Evolutionary conservation across 495 filamentous ascomycete genomes (phyloP).

Genomic region (Sphaerosporella brunnea): DNA sequence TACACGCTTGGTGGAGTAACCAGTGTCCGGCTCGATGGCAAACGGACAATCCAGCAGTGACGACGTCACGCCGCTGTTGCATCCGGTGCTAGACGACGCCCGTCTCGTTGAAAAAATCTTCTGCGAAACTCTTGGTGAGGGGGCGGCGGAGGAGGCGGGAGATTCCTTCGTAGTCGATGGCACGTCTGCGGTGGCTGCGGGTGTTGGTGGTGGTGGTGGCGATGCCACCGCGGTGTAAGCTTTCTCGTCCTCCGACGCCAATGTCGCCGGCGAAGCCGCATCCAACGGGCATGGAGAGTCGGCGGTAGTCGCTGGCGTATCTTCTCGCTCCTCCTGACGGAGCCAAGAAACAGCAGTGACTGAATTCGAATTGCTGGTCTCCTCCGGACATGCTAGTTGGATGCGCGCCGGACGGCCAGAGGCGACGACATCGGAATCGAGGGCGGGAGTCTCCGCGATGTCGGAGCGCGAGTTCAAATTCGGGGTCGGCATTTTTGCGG

Average conservation of each 20-base stretch:
- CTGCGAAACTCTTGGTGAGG: neutral
- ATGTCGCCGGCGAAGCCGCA: neutral
- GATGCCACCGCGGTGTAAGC: neutral
- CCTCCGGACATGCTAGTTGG: constrained; percentile 23
- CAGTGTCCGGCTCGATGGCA: constrained; percentile 16
- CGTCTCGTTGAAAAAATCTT: constrained; percentile 4
- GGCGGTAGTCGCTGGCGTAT: neutral
- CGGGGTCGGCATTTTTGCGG: constrained; percentile 19
- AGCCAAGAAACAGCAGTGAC: neutral
- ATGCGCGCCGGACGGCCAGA: constrained; percentile 14
- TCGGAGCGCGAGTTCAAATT: constrained; percentile 13
- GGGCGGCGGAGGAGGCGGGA: too few relatives aligned
- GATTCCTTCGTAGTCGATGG: too few relatives aligned
- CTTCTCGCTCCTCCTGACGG: neutral
- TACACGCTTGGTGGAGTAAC: constrained; percentile 23
- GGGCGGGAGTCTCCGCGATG: neutral
- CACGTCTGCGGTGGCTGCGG: neutral
- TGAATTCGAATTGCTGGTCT: constrained; percentile 3
- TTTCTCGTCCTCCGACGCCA: neutral
- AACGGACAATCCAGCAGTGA: too few relatives aligned
- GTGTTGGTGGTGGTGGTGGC: neutral
- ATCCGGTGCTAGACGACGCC: too few relatives aligned
- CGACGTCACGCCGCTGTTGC: too few relatives aligned
- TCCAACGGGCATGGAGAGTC: neutral
- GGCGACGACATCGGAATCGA: neutral